Percentiles rank a stretch among this genome's conserved stretches.
These are phyloP conservation scores for Volvox reticuliferus DNA, from an alignment of 139 green algal genomes.

Conservation along the genomic window DNA sequence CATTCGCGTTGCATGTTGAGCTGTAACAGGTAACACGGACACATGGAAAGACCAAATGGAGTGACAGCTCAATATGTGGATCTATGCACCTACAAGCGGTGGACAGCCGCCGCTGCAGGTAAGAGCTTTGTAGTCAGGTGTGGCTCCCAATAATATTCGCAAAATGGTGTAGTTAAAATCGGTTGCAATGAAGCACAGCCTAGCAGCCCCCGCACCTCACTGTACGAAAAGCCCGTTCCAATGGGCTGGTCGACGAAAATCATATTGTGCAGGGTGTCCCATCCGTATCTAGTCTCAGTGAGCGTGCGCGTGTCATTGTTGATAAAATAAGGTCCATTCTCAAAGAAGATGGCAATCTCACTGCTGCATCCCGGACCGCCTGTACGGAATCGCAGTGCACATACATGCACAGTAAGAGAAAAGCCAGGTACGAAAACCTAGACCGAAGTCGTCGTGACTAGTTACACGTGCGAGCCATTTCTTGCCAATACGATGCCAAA, in stretches of 20 bases:
- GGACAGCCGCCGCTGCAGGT: neutral
- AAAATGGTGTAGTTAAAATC: no score
- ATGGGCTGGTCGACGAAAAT: constrained; percentile 96
- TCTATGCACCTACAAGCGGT: neutral
- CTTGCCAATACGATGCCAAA: no score
- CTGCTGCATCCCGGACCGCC: constrained; percentile 94
- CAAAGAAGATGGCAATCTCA: constrained; percentile 92
- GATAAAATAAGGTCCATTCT: constrained; percentile 82
- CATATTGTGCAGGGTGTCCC: constrained; percentile 58
- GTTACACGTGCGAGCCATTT: no score
- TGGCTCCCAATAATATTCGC: neutral
- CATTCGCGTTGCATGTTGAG: no score
- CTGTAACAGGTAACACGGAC: no score
- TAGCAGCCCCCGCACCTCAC: constrained; percentile 39
- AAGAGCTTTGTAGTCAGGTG: neutral
- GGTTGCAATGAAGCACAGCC: no score
- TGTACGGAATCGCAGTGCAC: constrained; percentile 18
- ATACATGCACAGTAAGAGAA: neutral
- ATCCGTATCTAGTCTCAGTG: constrained; percentile 79
- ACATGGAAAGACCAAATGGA: no score
- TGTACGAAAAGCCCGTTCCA: constrained; percentile 94
- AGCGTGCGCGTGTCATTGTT: constrained; percentile 76
- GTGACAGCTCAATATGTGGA: neutral
- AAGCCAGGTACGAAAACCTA: neutral
- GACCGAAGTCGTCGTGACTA: neutral